These are phyloP conservation scores for Hylodesmum podocarpum DNA, from an alignment of 306 rosid species.

Conservation along the genomic window DNA sequence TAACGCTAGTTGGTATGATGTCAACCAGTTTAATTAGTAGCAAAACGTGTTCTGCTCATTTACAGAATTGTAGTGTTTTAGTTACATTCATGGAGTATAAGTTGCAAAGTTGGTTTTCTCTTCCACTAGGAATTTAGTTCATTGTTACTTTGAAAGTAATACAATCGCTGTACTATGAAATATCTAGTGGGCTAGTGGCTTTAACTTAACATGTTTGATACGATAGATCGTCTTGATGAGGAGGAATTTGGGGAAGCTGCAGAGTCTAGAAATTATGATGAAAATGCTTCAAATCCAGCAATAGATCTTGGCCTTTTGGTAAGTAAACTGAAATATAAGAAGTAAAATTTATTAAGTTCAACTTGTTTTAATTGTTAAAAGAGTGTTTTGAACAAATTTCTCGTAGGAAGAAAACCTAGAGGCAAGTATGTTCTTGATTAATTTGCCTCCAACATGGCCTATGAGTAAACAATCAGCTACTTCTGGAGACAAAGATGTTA, in stretches of 20 bases:
- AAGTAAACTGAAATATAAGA: slow-evolving; percentile 22
- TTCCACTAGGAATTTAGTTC: neutral
- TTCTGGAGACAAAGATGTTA: slow-evolving; percentile 28
- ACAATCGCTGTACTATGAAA: neutral
- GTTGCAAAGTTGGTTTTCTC: neutral
- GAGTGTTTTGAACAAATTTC: slow-evolving; percentile 25
- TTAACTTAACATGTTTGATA: slow-evolving; percentile 16
- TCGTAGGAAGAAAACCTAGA: slow-evolving; percentile 78
- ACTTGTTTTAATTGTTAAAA: slow-evolving; percentile 17
- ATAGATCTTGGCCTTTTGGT: slow-evolving; percentile 74
- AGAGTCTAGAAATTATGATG: slow-evolving; percentile 50
- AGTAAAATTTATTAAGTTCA: neutral
- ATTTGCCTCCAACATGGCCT: slow-evolving; percentile 61
- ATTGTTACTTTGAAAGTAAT: slow-evolving; percentile 3
- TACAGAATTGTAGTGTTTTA: neutral
- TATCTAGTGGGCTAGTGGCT: neutral
- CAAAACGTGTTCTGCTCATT: neutral
- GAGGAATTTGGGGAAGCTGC: slow-evolving; percentile 69
- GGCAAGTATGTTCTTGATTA: slow-evolving; percentile 55
- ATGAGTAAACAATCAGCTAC: slow-evolving; percentile 33
- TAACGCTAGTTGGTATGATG: neutral
- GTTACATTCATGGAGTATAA: slow-evolving; percentile 3
- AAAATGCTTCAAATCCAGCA: slow-evolving; percentile 49
- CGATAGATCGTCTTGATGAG: slow-evolving; percentile 63
- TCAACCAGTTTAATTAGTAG: neutral